phyloP scores from a whole-genome alignment of 495 filamentous ascomycete genomes.

The Neurospora pannonica region DNA sequence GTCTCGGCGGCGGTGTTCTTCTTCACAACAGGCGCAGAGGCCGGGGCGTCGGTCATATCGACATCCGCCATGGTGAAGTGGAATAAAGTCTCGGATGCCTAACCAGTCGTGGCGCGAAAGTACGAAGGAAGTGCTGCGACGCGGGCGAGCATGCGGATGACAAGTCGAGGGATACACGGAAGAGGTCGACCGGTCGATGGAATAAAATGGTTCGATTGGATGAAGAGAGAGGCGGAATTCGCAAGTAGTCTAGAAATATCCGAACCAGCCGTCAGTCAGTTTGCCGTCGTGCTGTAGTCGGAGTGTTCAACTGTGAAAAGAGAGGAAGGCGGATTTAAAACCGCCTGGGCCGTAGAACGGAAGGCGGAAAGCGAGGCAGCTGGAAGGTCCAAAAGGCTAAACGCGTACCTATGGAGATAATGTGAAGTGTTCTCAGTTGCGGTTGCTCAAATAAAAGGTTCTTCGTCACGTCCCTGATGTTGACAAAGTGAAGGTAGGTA shows the following conservation, averaged over 20 bases:
- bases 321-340: neutral
- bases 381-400: neutral
- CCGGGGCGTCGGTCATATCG: slow-evolving; percentile 87
- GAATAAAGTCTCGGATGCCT: neutral
- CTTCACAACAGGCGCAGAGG: slow-evolving; percentile 41
- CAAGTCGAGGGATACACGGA: neutral
- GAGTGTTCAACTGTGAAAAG: neutral
- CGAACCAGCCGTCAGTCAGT: neutral
- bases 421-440: neutral
- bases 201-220: neutral
- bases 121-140: neutral
- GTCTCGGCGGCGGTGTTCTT: slow-evolving; percentile 44
- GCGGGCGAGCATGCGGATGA: neutral
- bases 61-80: slow-evolving; percentile 75
- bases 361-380: neutral
- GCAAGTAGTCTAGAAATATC: neutral
- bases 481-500: neutral
- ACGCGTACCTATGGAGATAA: neutral
- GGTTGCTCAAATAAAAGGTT: neutral
- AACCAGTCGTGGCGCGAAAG: neutral
- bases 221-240: neutral
- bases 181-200: neutral
- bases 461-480: neutral
- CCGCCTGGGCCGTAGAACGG: neutral
- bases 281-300: neutral